Evolutionary conservation across 805 yeast species (phyloP), one percentile per base, ranked within the genome.

Genomic region (Hanseniaspora vineae): DNA sequence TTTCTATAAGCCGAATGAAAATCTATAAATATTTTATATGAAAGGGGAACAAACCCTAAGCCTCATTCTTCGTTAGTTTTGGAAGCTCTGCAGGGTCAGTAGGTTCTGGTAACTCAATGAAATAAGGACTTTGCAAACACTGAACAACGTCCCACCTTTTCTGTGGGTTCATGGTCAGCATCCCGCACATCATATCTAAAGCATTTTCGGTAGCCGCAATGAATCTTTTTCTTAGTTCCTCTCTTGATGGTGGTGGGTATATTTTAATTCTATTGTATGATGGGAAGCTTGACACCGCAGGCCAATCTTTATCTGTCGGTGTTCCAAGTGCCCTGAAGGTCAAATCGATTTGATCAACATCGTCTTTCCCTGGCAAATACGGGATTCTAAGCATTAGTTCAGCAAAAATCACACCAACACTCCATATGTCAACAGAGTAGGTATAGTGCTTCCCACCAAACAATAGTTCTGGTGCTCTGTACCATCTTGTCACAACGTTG

Each of bases 401-500:
- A 0, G 97, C 97, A 68, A 92, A 92, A 2, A 92, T 90, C 35
- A 88, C 78, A 1, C 99, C 99, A 5, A 89, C 84, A 0, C 97
- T 90, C 99, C 99, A 92, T 12, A 88, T 69, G 65, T 92, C 99
- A 3, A 92, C 76, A 0, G 94, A 94, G 1, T 81, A 81, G 0
- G 96, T 82, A 58, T 92, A 92, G 62, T 87, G 92, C 44, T 81
- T 74, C 0, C 96, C 83, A 1, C 96, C 97, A 51, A 90, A 77
- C 20, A 92, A 67, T 44, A 92, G 68, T 58, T 92, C 99, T 0
- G 99, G 99, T 0, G 97, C 95, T 48, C 97, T 70, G 64, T 92
- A 92, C 99, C 99, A 92, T 51, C 97, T 68, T 2, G 99, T 92
- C 1, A 92, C 98, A 3, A 92, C 99, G 52, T 89, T 90, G 1